Base-by-base conservation (phyloP, 257 asterid genomes). In the Penstemon newberryi region DNA sequence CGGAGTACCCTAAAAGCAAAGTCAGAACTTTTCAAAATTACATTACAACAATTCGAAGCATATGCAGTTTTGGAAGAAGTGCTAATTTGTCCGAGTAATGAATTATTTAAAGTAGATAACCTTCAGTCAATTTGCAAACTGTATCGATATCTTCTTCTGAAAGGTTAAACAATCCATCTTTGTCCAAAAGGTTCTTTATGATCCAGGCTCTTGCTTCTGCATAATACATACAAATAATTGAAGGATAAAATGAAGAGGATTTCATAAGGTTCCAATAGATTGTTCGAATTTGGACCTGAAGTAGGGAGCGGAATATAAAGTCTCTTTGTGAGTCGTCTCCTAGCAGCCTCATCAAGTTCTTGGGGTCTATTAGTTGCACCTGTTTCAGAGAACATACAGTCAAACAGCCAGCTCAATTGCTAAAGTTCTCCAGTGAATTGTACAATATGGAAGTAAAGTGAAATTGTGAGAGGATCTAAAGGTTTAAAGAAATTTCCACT, bases 321-420 rank as follows among this genome's bases (percentile, higher is more conserved):
- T 80, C 99, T 82, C 85, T 94, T 94, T 42, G 96, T 89, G 74
- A 94, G 97, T 67, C 99, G 86, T 71, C 99, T 82, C 79, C 99
- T 89, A 70, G 99, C 99, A 66, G 99, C 97, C 75, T 94, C 97
- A 68, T 91, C 99, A 65, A 94, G 99, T 78, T 94, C 99, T 82
- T 94, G 99, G 71, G 99, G 97, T 74, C 97, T 86, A 73, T 94
- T 94, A 52, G 99, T 91, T 73, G 99, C 99, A 67, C 99, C 99
- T 94, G 84, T 76, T 76, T 60, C 58, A 68, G 11, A 70, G 50
- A 63, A 66, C 36, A 52, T 45, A 8, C 53, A 56, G 64, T 58
- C 49, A 64, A 71, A 46, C 50, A 51, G 49, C 60, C 47, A n/a
- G 38, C 72, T 6, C n/a, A 43, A 63, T 43, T 19, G 41, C 66